phyloP scores from a whole-genome alignment of 164 flowering plant species.

The Akebia trifoliata region DNA sequence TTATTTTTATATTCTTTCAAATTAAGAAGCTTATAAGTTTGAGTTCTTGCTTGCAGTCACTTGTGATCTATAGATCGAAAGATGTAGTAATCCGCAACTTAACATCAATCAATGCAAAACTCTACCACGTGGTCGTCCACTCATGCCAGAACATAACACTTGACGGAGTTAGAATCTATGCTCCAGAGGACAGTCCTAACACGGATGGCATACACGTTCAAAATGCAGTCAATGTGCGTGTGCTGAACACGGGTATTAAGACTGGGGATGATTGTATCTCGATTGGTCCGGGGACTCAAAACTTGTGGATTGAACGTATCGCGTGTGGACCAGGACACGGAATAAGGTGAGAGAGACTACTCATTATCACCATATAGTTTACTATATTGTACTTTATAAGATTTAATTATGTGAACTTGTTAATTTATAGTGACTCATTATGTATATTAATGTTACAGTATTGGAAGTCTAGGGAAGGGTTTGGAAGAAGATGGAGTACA shows the following conservation, averaged over 20 bases:
- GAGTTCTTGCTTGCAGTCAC: slow-evolving; percentile 19
- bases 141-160: slow-evolving; percentile 30
- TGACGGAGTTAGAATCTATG: slow-evolving; percentile 27
- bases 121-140: slow-evolving; percentile 32
- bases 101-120: slow-evolving; percentile 39
- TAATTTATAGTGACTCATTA: not conserved
- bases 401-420: not conserved
- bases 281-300: slow-evolving; percentile 35
- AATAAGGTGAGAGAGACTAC: slow-evolving; percentile 24
- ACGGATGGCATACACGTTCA: slow-evolving; percentile 56
- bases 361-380: too few species aligned
- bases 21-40: too few species aligned
- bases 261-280: slow-evolving; percentile 61
- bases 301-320: slow-evolving; percentile 25
- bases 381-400: not conserved
- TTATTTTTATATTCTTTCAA: too few species aligned
- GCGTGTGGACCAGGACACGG: slow-evolving; percentile 56
- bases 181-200: slow-evolving; percentile 46
- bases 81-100: slow-evolving; percentile 31
- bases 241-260: slow-evolving; percentile 18
- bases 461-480: slow-evolving; percentile 37
- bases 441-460: slow-evolving; percentile 18
- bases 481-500: slow-evolving; percentile 36
- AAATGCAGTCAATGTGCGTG: slow-evolving; percentile 24
- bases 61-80: slow-evolving; percentile 17